These are phyloP conservation scores for Neopestalotiopsis sp. DNA, from an alignment of 2,329 filamentous ascomycete species.

Conservation along the genomic window DNA sequence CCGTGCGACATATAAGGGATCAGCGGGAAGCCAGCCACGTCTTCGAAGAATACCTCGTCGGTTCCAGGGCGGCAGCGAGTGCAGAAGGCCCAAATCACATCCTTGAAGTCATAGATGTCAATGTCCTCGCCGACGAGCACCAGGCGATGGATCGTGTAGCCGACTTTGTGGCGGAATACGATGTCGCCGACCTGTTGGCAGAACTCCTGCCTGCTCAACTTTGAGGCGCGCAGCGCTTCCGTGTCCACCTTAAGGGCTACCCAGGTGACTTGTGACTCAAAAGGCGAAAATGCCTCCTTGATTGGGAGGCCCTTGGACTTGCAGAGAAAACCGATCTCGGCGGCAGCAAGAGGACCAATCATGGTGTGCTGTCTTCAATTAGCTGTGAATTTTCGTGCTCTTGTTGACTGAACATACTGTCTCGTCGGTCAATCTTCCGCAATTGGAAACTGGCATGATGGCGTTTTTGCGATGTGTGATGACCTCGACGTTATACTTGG, in stretches of 20 bases:
- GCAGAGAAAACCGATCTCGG: conserved; percentile 45
- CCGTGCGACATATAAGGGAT: conserved; percentile 55
- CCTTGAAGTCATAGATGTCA: conserved; percentile 49
- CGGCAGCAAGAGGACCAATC: conserved; percentile 42
- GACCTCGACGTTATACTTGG: conserved; percentile 47
- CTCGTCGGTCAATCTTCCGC: conserved; percentile 48
- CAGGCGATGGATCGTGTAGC: conserved; percentile 48
- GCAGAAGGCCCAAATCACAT: conserved; percentile 55
- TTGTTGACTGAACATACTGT: conserved; percentile 22
- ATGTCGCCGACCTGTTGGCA: conserved; percentile 47
- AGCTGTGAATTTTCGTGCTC: too few species aligned
- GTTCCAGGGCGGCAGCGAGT: conserved; percentile 51
- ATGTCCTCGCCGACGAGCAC: conserved; percentile 55
- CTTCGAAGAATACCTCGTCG: conserved; percentile 52
- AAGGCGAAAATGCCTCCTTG: conserved; percentile 48
- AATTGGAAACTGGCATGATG: conserved; percentile 52
- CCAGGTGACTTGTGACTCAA: conserved; percentile 55
- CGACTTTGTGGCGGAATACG: conserved; percentile 48
- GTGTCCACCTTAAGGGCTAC: conserved; percentile 61
- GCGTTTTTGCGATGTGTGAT: conserved; percentile 55
- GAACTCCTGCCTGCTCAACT: conserved; percentile 49
- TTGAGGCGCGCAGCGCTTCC: conserved; percentile 59
- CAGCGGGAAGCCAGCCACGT: conserved; percentile 48
- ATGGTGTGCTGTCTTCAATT: conserved; percentile 8
- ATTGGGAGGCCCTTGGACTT: conserved; percentile 47